Evolutionary conservation across 768 basidiomycete species (phyloP), one percentile per base, ranked within the genome.

Genomic region (Suillus lakei): DNA sequence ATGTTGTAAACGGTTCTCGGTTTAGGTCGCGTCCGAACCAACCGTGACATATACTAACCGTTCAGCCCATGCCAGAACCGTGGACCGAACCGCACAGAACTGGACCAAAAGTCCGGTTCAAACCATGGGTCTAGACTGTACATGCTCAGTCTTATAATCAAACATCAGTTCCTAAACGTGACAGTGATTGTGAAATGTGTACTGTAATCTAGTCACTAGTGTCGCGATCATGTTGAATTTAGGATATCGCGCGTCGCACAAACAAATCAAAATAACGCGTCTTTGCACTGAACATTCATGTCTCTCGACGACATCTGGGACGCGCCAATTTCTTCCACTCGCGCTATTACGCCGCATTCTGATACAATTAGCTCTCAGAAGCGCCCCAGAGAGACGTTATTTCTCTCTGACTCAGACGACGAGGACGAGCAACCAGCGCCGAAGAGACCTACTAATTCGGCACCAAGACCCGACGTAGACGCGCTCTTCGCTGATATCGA

Each of bases 241-340:
- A 9, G 44, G 5, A 48, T 23, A 26, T 23, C 7, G 16, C 36
- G 21, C 30, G 21, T 48, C 44, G 16, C 6, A 58, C 43, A 77
- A 77, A 76, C 46, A 74, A 4, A 12, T 2, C 13, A 62, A 70
- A 74, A 76, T 61, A 77, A 76, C 75, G 73, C 75, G 75, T 66
- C 51, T 58, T 38, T 54, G 5, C 4, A 16, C 32, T 16, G 34
- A 18, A 60, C 56, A 28, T 30, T 53, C 71, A 77, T 77, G 74
- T 71, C 83, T 44, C 72, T 88, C 74, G 84, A 84, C 68, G 80
- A 82, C 68, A 90, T 91, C 73, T 90, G 86, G 86, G 83, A 90
- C 69, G 83, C 82, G 28, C 83, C 85, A 43, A 71, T 82, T 66
- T 77, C 73, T 28, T 70, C 78, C 51, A 66, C 68, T 32, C 51